Evolutionary conservation across 2,329 filamentous ascomycete genomes (phyloP), one percentile per base, ranked within the genome.

Genomic region (Ophiostoma novo-ulmi): DNA sequence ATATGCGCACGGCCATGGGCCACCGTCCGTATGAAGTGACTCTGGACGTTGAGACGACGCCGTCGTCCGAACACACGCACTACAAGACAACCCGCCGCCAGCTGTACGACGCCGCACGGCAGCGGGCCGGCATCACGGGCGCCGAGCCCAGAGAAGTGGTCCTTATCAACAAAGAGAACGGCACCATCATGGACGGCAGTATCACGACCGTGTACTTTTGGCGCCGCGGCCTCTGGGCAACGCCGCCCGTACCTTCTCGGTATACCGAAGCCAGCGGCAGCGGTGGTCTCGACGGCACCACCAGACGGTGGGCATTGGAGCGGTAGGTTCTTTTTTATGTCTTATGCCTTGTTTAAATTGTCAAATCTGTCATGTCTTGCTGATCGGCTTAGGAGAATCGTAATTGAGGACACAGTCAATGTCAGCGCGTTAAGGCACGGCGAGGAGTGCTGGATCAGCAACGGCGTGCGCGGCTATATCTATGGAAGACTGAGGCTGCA

Each of bases 371-470:
- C 52, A 61, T 11, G 11, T 52, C 22, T 14, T 41, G 8, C 41
- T 39, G 55, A 61, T 26, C 36, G 17, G 41, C 67, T 22, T 67
- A 87, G 84, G 71, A 81, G 80, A 0, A 80, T 95, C 64, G 93
- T 87, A 69, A 82, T 84, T 39, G 91, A 96, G 76, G 85, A 88
- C 73, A 79, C 81, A 3, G 82, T 97, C 20, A 78, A 78, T n/a
- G 82, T 82, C 1, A 80, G 84, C 14, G 88, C 88, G 7, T 78
- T 97, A 14, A 77, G 83, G 3, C 83, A 92, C 73, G 91, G 89
- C 0, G 94, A 97, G 78, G 84, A 89, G 69, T 91, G 94, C 73
- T 97, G 93, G 91, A 81, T 97, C 69, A 97, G 93, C 78, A 97
- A 94, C 78, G 93, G 91, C 0, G 90, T 94, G 1, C 86, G 91